Base-by-base conservation (phyloP, 169 alveolate species). In the Hepatocystis sp. region DNA sequence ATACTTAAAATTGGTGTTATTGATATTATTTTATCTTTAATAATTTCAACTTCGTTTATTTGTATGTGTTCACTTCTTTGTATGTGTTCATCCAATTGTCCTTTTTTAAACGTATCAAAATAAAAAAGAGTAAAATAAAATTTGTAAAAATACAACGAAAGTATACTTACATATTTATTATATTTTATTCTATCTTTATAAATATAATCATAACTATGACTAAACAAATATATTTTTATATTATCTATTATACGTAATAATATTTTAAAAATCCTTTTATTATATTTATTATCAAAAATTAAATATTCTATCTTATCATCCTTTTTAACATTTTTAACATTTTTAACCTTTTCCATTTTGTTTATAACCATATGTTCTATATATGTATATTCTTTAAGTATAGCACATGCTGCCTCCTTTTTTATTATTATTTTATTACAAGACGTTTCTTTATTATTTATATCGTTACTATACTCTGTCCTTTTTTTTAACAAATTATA, bases 71-170 rank as follows among this genome's bases (percentile, higher is more conserved):
- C 67, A n/a, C n/a, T n/a, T n/a, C n/a, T n/a, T n/a, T n/a, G n/a
- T n/a, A n/a, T n/a, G n/a, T n/a, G n/a, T n/a, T n/a, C n/a, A n/a
- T n/a, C n/a, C n/a, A n/a, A n/a, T n/a, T n/a, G n/a, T n/a, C n/a
- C n/a, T 19, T 17, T 34, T 15, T 67, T 21, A 56, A 52, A 52
- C 5, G 53, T 53, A 27, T 67, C 85, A 11, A 1, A 17, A 52
- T 67, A 67, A 4, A 52, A 13, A 3, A 67, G 15, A 0, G 85
- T 67, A 32, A 67, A 67, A 25, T 67, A 67, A 1, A 67, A 17
- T n/a, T 36, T 67, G 0, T 67, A 67, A 67, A 67, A 67, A 42
- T 67, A 36, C 17, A 67, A 42, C 2, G 85, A 67, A 5, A 67
- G 40, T 46, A 36, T 11, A 40, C 46, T 17, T 32, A 67, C 2